phyloP scores from a whole-genome alignment of 305 asterid genomes.

The Euphrasia arctica region DNA sequence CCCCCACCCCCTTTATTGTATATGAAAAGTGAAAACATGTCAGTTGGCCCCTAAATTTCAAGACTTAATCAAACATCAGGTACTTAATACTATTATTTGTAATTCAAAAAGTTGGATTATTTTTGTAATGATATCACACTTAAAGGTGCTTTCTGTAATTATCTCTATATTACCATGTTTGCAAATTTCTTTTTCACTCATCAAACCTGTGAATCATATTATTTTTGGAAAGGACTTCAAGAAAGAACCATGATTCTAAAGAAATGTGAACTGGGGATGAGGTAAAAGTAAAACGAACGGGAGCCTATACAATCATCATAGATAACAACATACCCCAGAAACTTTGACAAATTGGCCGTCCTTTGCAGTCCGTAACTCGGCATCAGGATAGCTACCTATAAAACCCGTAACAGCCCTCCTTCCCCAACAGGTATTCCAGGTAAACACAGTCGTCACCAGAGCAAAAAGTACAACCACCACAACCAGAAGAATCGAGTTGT shows the following conservation, averaged over 20 bases:
- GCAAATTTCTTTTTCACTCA: neutral
- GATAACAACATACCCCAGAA: constrained; percentile 58
- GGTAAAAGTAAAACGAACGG: no score
- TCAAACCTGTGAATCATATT: neutral
- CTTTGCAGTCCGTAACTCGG: constrained; percentile 68
- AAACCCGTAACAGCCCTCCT: constrained; percentile 63
- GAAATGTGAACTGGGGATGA: no score
- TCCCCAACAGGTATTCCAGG: constrained; percentile 77
- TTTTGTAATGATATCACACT: no score
- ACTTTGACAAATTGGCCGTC: constrained; percentile 77
- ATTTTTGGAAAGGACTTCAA: neutral
- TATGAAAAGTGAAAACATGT: no score
- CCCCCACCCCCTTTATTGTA: no score
- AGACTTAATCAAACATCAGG: no score
- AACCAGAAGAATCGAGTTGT: constrained; percentile 62
- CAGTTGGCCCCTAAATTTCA: no score
- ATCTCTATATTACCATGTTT: neutral
- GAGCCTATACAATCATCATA: neutral
- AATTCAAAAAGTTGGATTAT: no score
- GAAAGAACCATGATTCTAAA: neutral
- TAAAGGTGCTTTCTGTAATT: no score
- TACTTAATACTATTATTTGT: no score
- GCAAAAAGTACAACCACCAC: constrained; percentile 62
- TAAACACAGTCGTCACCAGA: constrained; percentile 49
- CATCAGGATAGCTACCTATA: constrained; percentile 63